These are phyloP conservation scores for Mycena vitilis DNA, from an alignment of 768 basidiomycete genomes.

Conservation along the genomic window DNA sequence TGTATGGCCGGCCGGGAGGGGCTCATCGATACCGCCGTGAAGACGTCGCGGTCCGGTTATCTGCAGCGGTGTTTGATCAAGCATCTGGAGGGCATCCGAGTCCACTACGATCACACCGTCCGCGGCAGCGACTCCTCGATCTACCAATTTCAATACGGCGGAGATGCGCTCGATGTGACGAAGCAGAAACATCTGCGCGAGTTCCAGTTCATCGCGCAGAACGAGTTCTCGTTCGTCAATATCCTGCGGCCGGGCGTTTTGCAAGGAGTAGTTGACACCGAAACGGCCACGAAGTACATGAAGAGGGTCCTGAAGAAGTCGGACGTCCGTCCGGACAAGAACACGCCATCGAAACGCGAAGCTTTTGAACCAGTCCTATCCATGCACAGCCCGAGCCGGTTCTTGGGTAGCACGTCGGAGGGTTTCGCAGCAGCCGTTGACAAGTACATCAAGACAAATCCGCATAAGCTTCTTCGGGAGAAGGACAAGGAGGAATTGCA, in stretches of 20 bases:
- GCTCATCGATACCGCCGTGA: constrained; percentile 98
- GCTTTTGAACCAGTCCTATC: constrained; percentile 80
- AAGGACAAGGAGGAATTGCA: constrained; percentile 50
- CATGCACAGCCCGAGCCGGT: constrained; percentile 79
- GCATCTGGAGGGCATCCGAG: constrained; percentile 94
- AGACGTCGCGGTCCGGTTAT: constrained; percentile 98
- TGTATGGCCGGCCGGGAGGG: constrained; percentile 99
- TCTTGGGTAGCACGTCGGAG: constrained; percentile 93
- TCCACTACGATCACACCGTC: constrained; percentile 98
- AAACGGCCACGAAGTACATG: constrained; percentile 81
- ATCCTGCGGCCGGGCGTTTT: constrained; percentile 73
- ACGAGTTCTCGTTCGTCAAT: constrained; percentile 82
- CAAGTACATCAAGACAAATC: constrained; percentile 82
- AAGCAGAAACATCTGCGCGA: constrained; percentile 95
- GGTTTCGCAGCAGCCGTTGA: constrained; percentile 85
- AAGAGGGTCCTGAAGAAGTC: constrained; percentile 89
- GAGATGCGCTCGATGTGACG: constrained; percentile 95
- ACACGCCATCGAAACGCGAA: constrained; percentile 63
- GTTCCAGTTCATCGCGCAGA: constrained; percentile 93
- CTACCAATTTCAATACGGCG: constrained; percentile 97
- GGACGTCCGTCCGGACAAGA: constrained; percentile 53
- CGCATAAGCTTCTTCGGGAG: constrained; percentile 56
- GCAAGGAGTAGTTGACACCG: constrained; percentile 67
- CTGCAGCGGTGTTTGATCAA: constrained; percentile 98
- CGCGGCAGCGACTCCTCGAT: constrained; percentile 94